Base-by-base conservation (phyloP, 163 green algal species). In the Scenedesmus sp. region DNA sequence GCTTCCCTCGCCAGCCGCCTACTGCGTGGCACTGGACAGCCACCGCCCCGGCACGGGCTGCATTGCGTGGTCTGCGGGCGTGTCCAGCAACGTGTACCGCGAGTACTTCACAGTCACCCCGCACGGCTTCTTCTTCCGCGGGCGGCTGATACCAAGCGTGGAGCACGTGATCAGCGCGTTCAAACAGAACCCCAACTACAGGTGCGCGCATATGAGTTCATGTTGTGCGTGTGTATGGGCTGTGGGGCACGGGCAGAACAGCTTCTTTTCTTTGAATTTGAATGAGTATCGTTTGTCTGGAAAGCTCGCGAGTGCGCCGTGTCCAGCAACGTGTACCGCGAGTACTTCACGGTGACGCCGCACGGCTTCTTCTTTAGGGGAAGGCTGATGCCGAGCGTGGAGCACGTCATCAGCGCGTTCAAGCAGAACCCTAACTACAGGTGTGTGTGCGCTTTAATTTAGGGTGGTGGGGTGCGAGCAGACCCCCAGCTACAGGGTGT, bases 121-220 rank as follows among this genome's bases (percentile, higher is more conserved):
- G 1, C 12, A 26, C n/a, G 90, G 90, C 67, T 90, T 87, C 70
- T 86, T 86, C 16, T 93, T 93, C 90, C 55, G 87, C 13, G n/a
- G 74, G 9, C 13, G 26, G 15, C 18, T 91, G 54, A 55, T 64
- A 20, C 23, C 34, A 1, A 82, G 12, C 7, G 82, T 93, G 52
- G 90, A 93, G 70, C 64, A 86, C 46, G 84, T 93, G 2, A 52
- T 93, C 20, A 70, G 8, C 1, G 83, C 57, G n/a, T 93, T 93
- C 84, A 93, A 93, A 67, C 4, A 7, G n/a, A 52, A 90, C 13
- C 90, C 90, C 8, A 90, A 90, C 84, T 93, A 90, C 90, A 90
- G 60, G 54, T 83, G 90, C n/a, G n/a, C 55, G 46, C 67, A 89
- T 66, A 7, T 46, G 77, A 52, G 12, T 73, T 23, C 9, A 5